Conservation (phyloP, 2,329 filamentous ascomycete species). For the Coniochaeta prunicola region DNA sequence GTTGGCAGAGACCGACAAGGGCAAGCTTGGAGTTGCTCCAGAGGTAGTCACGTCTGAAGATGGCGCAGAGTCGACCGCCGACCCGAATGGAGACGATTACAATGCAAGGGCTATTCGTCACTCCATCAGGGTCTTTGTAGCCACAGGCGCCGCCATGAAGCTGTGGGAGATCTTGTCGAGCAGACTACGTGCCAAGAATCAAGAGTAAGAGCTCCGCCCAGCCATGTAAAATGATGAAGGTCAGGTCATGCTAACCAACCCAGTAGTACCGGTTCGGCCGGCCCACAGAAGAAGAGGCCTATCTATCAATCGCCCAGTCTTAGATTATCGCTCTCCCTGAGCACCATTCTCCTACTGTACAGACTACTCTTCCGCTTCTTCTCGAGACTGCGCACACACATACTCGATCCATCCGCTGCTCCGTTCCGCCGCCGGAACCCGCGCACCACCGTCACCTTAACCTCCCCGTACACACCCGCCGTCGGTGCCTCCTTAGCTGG, state of each 20-base stretch:
- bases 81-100: constrained; percentile 48
- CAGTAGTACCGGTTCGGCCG: constrained; percentile 12
- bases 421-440: constrained; percentile 82
- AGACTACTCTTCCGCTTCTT: constrained; percentile 88
- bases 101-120: constrained; percentile 65
- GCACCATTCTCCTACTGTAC: constrained; percentile 80
- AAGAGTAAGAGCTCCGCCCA: constrained; percentile 29
- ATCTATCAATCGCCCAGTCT: constrained; percentile 62
- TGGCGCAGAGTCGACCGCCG: constrained; percentile 18
- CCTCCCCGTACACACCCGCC: constrained; percentile 76
- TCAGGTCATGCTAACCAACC: constrained; percentile 1
- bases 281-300: constrained; percentile 37
- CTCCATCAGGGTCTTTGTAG: constrained; percentile 62
- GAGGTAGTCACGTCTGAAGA: not conserved
- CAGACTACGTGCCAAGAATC: constrained; percentile 35
- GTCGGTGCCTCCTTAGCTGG: constrained; percentile 87
- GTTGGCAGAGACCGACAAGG: constrained; percentile 12
- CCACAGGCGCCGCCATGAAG: constrained; percentile 57
- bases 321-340: constrained; percentile 74
- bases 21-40: constrained; percentile 12
- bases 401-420: constrained; percentile 71
- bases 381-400: constrained; percentile 65
- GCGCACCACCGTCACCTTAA: constrained; percentile 64
- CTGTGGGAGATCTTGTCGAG: constrained; percentile 47
- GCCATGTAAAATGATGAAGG: not conserved